Percentiles rank a stretch among this genome's conserved stretches.
Evolutionary conservation across 1,284 basidiomycete species (phyloP).

Genomic region (Xerocomus amazonicus): DNA sequence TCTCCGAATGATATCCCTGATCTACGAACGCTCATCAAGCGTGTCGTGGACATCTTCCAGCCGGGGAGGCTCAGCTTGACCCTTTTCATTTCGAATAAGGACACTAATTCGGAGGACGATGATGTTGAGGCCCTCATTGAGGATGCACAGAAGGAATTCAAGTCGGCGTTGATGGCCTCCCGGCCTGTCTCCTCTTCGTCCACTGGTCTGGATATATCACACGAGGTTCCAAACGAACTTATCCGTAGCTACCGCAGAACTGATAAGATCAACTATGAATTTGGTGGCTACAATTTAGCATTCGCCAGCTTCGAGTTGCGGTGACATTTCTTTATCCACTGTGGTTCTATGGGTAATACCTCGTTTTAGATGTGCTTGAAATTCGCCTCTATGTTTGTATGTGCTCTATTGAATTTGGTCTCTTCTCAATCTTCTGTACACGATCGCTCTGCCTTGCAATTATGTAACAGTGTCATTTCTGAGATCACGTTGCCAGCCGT

Average conservation of each 20-base stretch:
- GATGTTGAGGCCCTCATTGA: constrained; percentile 55
- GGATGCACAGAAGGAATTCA: constrained; percentile 67
- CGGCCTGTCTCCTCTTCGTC: constrained; percentile 26
- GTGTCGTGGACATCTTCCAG: constrained; percentile 91
- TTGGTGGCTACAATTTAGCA: constrained; percentile 92
- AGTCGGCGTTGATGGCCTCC: constrained; percentile 46
- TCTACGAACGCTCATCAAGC: constrained; percentile 76
- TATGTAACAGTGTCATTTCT: neutral
- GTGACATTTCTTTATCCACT: constrained; percentile 23
- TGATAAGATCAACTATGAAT: constrained; percentile 98
- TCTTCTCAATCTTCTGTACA: constrained; percentile 17
- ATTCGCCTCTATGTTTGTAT: constrained; percentile 15
- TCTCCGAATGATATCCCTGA: constrained; percentile 56
- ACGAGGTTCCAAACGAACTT: constrained; percentile 12
- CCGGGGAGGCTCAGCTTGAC: constrained; percentile 88
- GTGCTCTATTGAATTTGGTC: constrained; percentile 13
- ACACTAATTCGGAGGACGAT: constrained; percentile 49
- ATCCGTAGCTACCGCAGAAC: constrained; percentile 61
- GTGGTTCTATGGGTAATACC: constrained; percentile 17
- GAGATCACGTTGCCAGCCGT: constrained; percentile 2
- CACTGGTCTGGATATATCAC: constrained; percentile 9
- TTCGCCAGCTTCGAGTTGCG: constrained; percentile 82
- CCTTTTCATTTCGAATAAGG: constrained; percentile 81
- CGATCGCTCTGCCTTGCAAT: constrained; percentile 18
- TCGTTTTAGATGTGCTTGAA: constrained; percentile 20